Base-by-base conservation (phyloP, 805 yeast genomes). In the Barnettozyma wickerhamii region DNA sequence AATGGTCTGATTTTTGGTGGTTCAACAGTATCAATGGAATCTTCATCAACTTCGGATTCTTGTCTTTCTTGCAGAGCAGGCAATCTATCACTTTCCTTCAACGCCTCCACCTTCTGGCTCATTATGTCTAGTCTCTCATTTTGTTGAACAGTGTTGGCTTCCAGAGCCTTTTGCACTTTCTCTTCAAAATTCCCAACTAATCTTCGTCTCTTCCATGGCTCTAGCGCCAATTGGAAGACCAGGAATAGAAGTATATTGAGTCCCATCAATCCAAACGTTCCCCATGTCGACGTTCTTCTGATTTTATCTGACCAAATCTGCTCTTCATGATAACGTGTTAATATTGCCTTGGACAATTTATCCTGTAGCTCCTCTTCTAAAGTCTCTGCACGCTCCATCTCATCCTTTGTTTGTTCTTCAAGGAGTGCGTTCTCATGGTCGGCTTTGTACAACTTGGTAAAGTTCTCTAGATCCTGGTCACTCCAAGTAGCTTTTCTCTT, bases 221-320 rank as follows among this genome's bases (percentile, higher is more conserved):
- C 99, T 36, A 93, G 77, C 1, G 89, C 70, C 51, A 93, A 67
- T 49, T 95, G 96, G 14, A 95, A 93, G 6, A 85, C 68, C 4
- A 89, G 55, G 49, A 93, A 89, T 20, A 95, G 61, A 7, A 84
- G 38, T 19, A 91, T 72, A 64, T 93, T 93, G 48, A 88, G 74
- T 1, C 88, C 93, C 95, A 90, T 88, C 32, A 93, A 69, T 4
- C 81, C 66, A 72, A 93, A 79, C 0, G 99, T 93, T 3, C 98
- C 99, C 95, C 96, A 93, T 0, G 98, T 90, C 6, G 96, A 86
- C 5, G 95, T 88, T 49, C 90, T 75, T 46, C 99, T 71, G 45
- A 93, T 93, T 62, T 90, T 90, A 63, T 93, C 99, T 2, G 96
- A 87, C 98, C 99, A 93, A 7, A 93, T 79, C 62, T 93, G 98